Evolutionary conservation across 2,329 filamentous ascomycete genomes (phyloP), one percentile per base, ranked within the genome.

Genomic region (Sclerotinia subarctica): DNA sequence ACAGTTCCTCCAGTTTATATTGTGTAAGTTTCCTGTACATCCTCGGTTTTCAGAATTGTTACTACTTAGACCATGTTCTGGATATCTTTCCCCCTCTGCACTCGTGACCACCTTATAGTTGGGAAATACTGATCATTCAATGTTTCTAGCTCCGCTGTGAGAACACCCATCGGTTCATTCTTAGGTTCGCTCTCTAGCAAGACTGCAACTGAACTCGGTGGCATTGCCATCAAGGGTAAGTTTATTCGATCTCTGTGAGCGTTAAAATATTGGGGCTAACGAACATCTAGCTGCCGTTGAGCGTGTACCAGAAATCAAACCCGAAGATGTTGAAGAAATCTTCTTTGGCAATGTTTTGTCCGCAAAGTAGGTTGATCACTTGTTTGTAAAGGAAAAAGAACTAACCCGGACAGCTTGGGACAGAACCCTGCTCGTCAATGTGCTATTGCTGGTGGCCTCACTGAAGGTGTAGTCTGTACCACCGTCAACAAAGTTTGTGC

Each of bases 401-500:
- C 70, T 73, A 44, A 76, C 58, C 47, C 11, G 2, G 44, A 59
- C 74, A 97, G 94, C 80, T 86, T 98, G 75, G 95, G 95, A 72
- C 95, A 99, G 82, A 96, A 96, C 78, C 95, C 96, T 73, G 94
- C 95, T 74, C 90, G 95, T 77, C 95, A 99, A 83, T 96, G 92
- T 81, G 93, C 94, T 76, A 86, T 99, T 77, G 88, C 89, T 76
- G 95, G 93, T 77, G 95, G 95, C 71, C 91, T 99, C 72, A 82
- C 88, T 66, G 85, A 96, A 72, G 85, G 86, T 66, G 91, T 91
- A 72, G 87, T 96, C 74, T 91, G 90, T 82, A 99, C 95, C 57
- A 96, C 94, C 64, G 88, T 99, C 78, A 99, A 99, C 90, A 99
- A 99, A 85, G 95, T 99, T 79, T 99, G 95, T 86, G 95, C 95